Evolutionary conservation across 768 basidiomycete genomes (phyloP), one percentile per base, ranked within the genome.

Genomic region (Crepidotus variabilis): DNA sequence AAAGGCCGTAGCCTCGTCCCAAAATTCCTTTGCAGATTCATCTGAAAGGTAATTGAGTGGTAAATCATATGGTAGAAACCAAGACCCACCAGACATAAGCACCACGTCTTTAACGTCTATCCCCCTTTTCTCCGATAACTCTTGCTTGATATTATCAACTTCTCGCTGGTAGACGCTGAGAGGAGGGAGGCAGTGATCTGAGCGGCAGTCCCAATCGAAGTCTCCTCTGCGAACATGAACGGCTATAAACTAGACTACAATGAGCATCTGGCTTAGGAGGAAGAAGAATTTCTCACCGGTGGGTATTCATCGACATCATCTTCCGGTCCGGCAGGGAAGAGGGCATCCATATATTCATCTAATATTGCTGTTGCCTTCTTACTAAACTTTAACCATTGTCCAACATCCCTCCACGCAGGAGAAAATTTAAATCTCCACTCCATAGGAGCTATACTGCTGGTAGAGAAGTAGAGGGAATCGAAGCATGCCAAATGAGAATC

Each of bases 141-240:
- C 72, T 9, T 64, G 60, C 57, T 73, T 69, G 10, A 80, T 66
- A 51, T 74, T 71, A 39, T 71, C 61, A 0, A 80, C 76, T 45
- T 67, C 68, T 32, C 64, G 62, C 23, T 61, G 71, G 57, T 72
- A 77, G 9, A 62, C 72, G 18, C 71, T 63, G n/a, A 80, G 56
- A 8, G 78, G 68, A 2, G 73, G 68, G 47, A 75, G 72, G 57
- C 80, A 81, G 46, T 71, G 55, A 13, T 71, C 65, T 18, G 62
- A 47, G 13, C 66, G 57, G 52, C 71, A 73, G 18, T 63, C 63
- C 22, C 61, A 57, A 8, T 48, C 66, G 63, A 82, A 81, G 60
- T 81, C 80, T 3, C 75, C 75, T 6, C 74, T 74, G 22, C 81
- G 75, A 22, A 75, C 67, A 59, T 82, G 81, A 14, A 82, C 67